Percentiles rank a stretch among this genome's conserved stretches.
Evolutionary conservation across 2,329 filamentous ascomycete genomes (phyloP).

Genomic region (Fusarium redolens): DNA sequence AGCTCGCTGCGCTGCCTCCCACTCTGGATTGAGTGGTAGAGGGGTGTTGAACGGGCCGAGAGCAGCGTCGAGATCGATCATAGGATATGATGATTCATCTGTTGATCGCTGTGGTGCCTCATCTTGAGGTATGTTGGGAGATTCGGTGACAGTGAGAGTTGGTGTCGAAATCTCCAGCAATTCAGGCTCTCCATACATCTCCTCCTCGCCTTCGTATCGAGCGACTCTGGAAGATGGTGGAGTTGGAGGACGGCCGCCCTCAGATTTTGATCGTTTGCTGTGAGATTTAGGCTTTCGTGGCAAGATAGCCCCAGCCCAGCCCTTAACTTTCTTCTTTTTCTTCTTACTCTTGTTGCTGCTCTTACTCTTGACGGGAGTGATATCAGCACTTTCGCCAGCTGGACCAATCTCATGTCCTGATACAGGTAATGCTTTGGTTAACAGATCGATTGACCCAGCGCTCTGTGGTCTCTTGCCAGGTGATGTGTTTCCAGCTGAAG

Average conservation of each 20-base stretch:
- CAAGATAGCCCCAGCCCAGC: conserved; percentile 76
- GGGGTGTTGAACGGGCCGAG: conserved; percentile 92
- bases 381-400: conserved; percentile 36
- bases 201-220: conserved; percentile 46
- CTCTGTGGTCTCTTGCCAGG: conserved; percentile 62
- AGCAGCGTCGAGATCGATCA: conserved; percentile 95
- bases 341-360: conserved; percentile 52
- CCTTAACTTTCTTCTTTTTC: conserved; percentile 77
- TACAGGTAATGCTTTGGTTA: conserved; percentile 47
- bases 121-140: conserved; percentile 46
- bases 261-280: conserved; percentile 56
- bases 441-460: conserved; percentile 57
- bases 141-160: conserved; percentile 56
- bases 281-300: conserved; percentile 68
- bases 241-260: conserved; percentile 57
- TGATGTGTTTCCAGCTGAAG: conserved; percentile 58
- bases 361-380: conserved; percentile 40
- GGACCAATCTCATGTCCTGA: conserved; percentile 53
- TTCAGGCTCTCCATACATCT: conserved; percentile 44
- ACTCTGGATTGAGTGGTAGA: conserved; percentile 69
- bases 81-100: conserved; percentile 77
- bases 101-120: conserved; percentile 55
- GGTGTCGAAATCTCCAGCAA: conserved; percentile 49
- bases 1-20: conserved; percentile 73
- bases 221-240: conserved; percentile 54